These are phyloP conservation scores for Backusella westeae DNA, from an alignment of 192 early-diverging fungal species.

Conservation along the genomic window DNA sequence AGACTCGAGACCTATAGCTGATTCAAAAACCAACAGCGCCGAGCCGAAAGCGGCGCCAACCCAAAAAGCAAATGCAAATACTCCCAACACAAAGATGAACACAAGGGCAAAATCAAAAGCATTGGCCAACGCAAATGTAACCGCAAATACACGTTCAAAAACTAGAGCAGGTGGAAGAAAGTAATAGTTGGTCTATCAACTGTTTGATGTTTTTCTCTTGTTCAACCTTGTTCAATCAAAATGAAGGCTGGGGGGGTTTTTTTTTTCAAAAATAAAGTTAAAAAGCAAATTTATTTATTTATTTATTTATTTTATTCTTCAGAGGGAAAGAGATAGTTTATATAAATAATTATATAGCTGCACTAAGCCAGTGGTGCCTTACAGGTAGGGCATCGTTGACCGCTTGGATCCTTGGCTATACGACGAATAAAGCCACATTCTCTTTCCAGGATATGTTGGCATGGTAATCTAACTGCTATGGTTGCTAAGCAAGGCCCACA, in stretches of 20 bases:
- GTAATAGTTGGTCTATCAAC: not conserved
- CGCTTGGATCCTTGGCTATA: not conserved
- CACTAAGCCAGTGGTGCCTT: not conserved
- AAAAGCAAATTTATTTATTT: not conserved
- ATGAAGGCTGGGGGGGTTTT: too few species aligned
- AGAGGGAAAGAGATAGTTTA: not conserved
- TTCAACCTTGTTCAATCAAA: not conserved
- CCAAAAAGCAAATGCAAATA: not conserved
- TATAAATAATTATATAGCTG: not conserved
- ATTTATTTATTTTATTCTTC: not conserved
- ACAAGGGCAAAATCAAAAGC: not conserved
- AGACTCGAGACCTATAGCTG: not conserved
- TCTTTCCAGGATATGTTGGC: conserved; percentile 19
- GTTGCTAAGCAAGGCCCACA: conserved; percentile 17
- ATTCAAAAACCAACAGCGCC: not conserved
- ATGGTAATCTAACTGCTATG: conserved; percentile 3
- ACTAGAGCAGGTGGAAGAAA: not conserved
- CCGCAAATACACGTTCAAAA: not conserved
- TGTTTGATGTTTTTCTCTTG: too few species aligned
- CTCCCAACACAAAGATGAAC: not conserved
- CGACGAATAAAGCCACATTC: conserved; percentile 18
- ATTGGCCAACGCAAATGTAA: not conserved
- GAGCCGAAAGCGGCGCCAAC: not conserved
- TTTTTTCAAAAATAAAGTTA: not conserved
- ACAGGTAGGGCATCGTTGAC: not conserved